Base-by-base conservation (phyloP, 2,329 filamentous ascomycete genomes). In the Nothopassalora personata region DNA sequence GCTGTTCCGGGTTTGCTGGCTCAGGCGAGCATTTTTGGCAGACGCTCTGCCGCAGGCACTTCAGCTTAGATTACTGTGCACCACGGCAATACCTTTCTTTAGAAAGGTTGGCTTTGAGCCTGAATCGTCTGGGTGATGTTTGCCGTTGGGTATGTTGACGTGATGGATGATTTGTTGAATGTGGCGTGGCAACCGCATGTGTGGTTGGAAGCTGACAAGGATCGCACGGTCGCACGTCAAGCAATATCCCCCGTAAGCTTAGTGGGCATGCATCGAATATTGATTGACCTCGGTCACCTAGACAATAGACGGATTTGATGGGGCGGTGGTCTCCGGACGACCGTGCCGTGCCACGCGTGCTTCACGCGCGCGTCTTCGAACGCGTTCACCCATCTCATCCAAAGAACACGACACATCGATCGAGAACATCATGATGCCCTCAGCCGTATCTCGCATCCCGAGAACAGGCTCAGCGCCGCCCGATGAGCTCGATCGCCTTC, bases 401-500 rank as follows among this genome's bases (percentile, higher is more conserved):
- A 10, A 3, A 27, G 9, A 49, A 9, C 34, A 30, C 15, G 28
- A 51, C 51, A 45, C 48, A 57, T 23, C 53, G 50, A 4, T 28
- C 19, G 18, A 28, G 64, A 63, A 58, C 62, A 18, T 59, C 59
- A 45, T 28, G 19, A 74, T 73, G 71, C 63, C 70, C 47, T 66
- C 68, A 34, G 69, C 69, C 53, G 60, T 66, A 53, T 57, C 65
- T n/a, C 61, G 64, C 34, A 60, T 64, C 49, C 58, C 54, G 4
- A 56, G 55, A 28, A 61, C 63, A n/a, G 63, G 49, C 34, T 58
- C 60, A 36, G 58, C 60, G 5, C 62, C 54, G 19, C 59, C 75
- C 3, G 78, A 82, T 56, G 80, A 83, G 27, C 75, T 86, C 30
- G 84, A 89, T 61, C 86, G 87, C 53, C 79, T 96, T 9, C 87